Evolutionary conservation across 345 rosid genomes (phyloP), one percentile per base, ranked within the genome.

Genomic region (Cardamine occulta): DNA sequence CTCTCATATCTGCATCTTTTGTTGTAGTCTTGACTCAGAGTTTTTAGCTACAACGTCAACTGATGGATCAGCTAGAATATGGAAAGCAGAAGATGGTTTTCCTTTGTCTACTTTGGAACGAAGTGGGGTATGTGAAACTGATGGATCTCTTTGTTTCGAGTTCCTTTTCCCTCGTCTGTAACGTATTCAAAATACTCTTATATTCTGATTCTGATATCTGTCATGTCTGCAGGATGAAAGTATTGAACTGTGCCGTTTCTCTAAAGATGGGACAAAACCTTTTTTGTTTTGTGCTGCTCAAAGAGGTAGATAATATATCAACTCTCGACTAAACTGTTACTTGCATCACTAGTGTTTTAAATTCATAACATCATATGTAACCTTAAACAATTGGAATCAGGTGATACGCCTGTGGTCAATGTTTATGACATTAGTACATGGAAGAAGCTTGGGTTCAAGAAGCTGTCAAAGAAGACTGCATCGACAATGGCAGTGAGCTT

Each of bases 181-280:
- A 13, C 34, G 12, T 63, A 37, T 62, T 13, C 12, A 4, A 17
- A 8, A 28, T 26, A 3, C 11, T 57, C 58, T 24, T 45, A 23
- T 74, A n/a, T 66, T 55, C 44, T 67, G 45, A 53, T 52, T 39
- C 1, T 53, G 58, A 12, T 70, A 63, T 53, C 8, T 28, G 13
- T 65, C 75, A 53, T 73, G 29, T 32, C 2, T 75, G 78, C 82
- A 94, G 96, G 93, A 94, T 80, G 98, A 94, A 81, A 90, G 71
- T 19, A 81, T 94, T 66, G 97, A 91, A 75, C 78, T 91, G 45
- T 91, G 97, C 67, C 87, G 93, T 14, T 90, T 91, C 75, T 91
- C 97, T 34, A 90, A 85, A 86, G 99, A 94, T 78, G 97, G 97
- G 37, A 91, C 91, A 55, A 94, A 91, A 73, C 98, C 97, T 45